Conservation (phyloP, 805 yeast species). For the Ogataea ramenticola region DNA sequence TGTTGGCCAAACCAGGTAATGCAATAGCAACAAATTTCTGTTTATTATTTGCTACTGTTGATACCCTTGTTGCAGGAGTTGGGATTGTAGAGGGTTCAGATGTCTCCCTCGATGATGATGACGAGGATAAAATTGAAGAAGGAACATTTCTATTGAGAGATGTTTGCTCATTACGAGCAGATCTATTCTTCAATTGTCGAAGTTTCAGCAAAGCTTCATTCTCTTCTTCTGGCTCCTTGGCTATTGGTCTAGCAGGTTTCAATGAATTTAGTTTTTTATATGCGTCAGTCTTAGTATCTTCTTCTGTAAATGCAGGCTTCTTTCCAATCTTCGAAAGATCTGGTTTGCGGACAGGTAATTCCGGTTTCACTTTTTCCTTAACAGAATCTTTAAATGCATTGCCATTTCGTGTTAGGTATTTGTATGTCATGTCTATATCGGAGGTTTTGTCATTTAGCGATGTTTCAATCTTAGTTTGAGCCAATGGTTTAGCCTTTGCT, state of each 20-base stretch:
- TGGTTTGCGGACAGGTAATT: not conserved
- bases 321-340: not conserved
- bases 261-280: slow-evolving; percentile 7
- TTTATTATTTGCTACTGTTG: too few relatives aligned
- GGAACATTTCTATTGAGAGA: too few relatives aligned
- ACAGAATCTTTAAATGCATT: slow-evolving; percentile 2
- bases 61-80: not conserved
- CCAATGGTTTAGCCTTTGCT: slow-evolving; percentile 17
- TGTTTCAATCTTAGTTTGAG: slow-evolving; percentile 5
- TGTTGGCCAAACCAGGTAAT: slow-evolving; percentile 17
- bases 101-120: not conserved
- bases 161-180: not conserved
- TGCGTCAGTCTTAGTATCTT: slow-evolving; percentile 8
- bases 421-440: slow-evolving; percentile 7
- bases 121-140: not conserved
- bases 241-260: slow-evolving; percentile 13
- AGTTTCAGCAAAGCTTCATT: slow-evolving; percentile 21
- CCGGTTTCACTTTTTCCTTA: not conserved
- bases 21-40: slow-evolving; percentile 7
- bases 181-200: not conserved
- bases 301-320: not conserved
- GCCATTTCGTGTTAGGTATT: slow-evolving; percentile 3
- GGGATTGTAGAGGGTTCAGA: not conserved
- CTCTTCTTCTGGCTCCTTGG: slow-evolving; percentile 9
- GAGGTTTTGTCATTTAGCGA: slow-evolving; percentile 10